Percentiles rank a stretch among this genome's conserved stretches.
Evolutionary conservation across 2,329 filamentous ascomycete species (phyloP).

Genomic region (Stagonosporopsis cucurbitacearum): DNA sequence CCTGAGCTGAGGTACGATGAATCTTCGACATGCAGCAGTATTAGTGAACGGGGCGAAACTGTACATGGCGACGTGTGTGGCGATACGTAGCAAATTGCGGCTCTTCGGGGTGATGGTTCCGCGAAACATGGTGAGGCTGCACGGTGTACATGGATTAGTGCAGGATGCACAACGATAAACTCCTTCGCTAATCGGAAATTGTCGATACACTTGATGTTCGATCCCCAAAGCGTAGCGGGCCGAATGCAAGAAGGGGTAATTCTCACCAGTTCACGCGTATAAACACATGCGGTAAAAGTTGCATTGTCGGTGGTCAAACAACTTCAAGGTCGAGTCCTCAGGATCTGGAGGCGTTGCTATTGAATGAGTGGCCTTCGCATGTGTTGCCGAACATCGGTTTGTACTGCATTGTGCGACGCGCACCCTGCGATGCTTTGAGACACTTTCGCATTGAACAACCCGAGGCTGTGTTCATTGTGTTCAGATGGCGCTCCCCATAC

Average conservation of each 20-base stretch:
- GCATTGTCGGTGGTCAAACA: not conserved
- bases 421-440: constrained; percentile 26
- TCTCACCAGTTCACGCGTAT: not conserved
- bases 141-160: not conserved
- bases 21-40: not conserved
- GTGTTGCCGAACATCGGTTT: constrained; percentile 24
- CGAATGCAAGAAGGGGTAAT: not conserved
- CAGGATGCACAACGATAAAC: not conserved
- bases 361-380: constrained; percentile 15
- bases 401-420: constrained; percentile 26
- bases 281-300: not conserved
- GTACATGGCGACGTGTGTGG: constrained; percentile 10
- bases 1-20: not conserved
- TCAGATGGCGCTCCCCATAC: constrained; percentile 19
- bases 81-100: constrained; percentile 10
- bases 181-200: constrained; percentile 14
- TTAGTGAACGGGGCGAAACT: constrained; percentile 5
- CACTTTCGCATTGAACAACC: constrained; percentile 21
- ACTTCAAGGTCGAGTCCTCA: constrained; percentile 1
- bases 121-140: constrained; percentile 9
- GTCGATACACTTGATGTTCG: not conserved
- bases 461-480: constrained; percentile 17
- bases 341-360: not conserved
- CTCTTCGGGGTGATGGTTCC: constrained; percentile 12
- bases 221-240: not conserved